Evolutionary conservation across 2,329 filamentous ascomycete genomes (phyloP).

Genomic region (Arthrinium phaeospermum): DNA sequence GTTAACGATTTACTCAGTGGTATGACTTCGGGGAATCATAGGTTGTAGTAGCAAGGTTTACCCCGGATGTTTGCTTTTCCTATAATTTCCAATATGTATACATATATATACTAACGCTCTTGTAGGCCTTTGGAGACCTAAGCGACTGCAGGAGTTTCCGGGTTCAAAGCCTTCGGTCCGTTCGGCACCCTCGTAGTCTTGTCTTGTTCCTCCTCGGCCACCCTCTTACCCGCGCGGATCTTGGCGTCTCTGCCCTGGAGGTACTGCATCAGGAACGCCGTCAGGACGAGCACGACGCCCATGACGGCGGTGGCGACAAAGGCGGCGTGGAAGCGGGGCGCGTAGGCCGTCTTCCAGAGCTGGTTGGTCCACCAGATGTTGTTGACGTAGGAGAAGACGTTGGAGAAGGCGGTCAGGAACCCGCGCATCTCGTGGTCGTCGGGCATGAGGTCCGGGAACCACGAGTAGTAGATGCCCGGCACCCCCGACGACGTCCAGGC

Average conservation of each 20-base stretch:
- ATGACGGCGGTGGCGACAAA: constrained; percentile 23
- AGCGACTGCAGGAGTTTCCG: too few species aligned
- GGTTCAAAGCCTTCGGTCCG: too few species aligned
- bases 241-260: not conserved
- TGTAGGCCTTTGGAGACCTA: too few species aligned
- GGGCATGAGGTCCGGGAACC: constrained; percentile 35
- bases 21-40: too few species aligned
- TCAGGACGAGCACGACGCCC: not conserved
- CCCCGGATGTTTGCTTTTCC: too few species aligned
- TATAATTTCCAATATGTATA: too few species aligned
- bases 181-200: too few species aligned
- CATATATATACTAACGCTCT: too few species aligned
- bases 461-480: constrained; percentile 27
- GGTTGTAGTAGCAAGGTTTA: too few species aligned
- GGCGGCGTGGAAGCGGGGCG: constrained; percentile 22
- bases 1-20: too few species aligned
- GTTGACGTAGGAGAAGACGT: constrained; percentile 27
- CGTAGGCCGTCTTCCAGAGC: constrained; percentile 27
- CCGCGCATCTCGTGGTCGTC: constrained; percentile 35
- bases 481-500: constrained; percentile 26
- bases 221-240: too few species aligned
- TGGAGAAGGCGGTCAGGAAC: constrained; percentile 28
- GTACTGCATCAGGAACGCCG: not conserved
- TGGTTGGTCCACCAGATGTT: constrained; percentile 27
- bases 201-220: too few species aligned